Base-by-base conservation (phyloP, 2,329 filamentous ascomycete genomes). In the Monilinia fructigena region DNA sequence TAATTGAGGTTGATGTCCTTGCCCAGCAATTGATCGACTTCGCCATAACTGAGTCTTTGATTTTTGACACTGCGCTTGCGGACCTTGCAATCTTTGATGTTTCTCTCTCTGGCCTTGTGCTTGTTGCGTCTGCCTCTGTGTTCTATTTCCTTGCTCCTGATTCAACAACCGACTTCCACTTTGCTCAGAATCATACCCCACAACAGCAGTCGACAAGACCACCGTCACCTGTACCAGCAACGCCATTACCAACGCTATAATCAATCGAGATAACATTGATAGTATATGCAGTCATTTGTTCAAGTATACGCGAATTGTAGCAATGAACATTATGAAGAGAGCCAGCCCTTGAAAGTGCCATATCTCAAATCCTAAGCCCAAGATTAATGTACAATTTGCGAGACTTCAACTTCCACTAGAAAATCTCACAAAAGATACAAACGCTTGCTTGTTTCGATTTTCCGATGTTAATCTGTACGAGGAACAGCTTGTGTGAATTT, bases 241-340 rank as follows among this genome's bases (percentile, higher is more conserved):
- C 45, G 68, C 54, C 20, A 53, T 54, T 23, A 64, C 64, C 56
- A 63, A 40, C 45, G 66, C 35, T 40, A 56, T 54, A 60, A 67
- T 28, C 23, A n/a, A 31, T 59, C 54, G 52, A 42, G n/a, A 45
- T n/a, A 65, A 52, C 54, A 65, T 65, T 59, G 52, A 16, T 40
- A 11, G 31, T 59, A 28, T 55, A 52, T 38, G 55, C 23, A 40
- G 8, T 65, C 54, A 58, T 58, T 16, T n/a, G 45, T 59, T 35
- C 48, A 60, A 20, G 58, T 47, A 50, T 60, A 48, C 55, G 45
- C 56, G n/a, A 50, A 60, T 18, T 35, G 42, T 50, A 50, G 20
- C 20, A 50, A 60, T 60, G 48, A 5, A 26, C 35, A 60, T 50
- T 50, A 50, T 12, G 45, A 60, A 50, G 45, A 60, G 58, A 60